Percentiles rank a stretch among this genome's conserved stretches.
These are phyloP conservation scores for Nectriaceae sp. DNA, from an alignment of 2,329 filamentous ascomycete species.

Conservation along the genomic window DNA sequence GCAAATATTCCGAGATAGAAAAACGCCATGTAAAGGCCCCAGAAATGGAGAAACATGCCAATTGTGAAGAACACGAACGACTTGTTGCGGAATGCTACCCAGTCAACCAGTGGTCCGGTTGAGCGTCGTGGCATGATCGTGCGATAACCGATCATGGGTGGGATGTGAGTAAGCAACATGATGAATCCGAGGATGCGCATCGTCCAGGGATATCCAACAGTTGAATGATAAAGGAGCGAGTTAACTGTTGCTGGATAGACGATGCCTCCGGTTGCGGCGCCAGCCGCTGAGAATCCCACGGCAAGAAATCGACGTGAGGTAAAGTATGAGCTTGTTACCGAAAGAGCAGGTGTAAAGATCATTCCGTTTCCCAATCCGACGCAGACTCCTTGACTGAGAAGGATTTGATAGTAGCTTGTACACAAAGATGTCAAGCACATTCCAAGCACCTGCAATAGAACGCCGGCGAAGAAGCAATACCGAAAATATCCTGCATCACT, in stretches of 20 bases:
- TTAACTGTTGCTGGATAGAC: conserved; percentile 52
- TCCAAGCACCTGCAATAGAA: conserved; percentile 42
- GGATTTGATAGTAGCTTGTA: conserved; percentile 49
- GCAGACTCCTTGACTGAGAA: conserved; percentile 51
- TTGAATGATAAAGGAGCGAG: conserved; percentile 42
- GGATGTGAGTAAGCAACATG: conserved; percentile 41
- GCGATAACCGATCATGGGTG: conserved; percentile 40
- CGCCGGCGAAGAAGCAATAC: conserved; percentile 38
- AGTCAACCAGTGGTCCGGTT: conserved; percentile 44
- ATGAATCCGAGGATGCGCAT: conserved; percentile 50
- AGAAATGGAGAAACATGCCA: conserved; percentile 37
- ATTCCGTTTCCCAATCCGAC: conserved; percentile 55
- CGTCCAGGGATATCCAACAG: conserved; percentile 58
- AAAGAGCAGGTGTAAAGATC: conserved; percentile 58
- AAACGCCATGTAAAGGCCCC: conserved; percentile 43
- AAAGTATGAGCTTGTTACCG: conserved; percentile 66
- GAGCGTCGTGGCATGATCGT: conserved; percentile 43
- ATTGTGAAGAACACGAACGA: conserved; percentile 37
- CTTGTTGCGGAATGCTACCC: conserved; percentile 42
- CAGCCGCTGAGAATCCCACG: conserved; percentile 60
- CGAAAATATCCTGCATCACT: conserved; percentile 47
- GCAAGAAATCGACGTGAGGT: conserved; percentile 54
- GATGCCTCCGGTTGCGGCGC: conserved; percentile 56
- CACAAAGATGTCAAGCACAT: conserved; percentile 46
- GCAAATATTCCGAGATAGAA: conserved; percentile 54